A percentile compares a stretch with the other conserved stretches of the same genome.
Evolutionary conservation across 768 basidiomycete genomes (phyloP).

Genomic region (Paxillus ammoniavirescens): DNA sequence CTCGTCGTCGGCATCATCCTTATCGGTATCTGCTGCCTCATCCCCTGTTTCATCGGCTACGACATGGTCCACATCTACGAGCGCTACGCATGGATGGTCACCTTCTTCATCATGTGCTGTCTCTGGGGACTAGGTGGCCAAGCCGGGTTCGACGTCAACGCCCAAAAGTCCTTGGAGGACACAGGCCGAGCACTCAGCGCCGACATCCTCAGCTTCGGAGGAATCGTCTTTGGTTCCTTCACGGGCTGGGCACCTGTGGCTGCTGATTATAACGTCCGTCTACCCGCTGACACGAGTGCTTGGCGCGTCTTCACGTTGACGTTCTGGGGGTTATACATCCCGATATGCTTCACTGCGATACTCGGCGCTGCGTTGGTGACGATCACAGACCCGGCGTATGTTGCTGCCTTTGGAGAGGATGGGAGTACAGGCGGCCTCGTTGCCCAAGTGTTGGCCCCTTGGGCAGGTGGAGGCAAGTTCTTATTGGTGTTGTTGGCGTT

Average conservation of each 20-base stretch:
- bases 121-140: constrained; percentile 49
- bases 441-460: constrained; percentile 42
- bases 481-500: constrained; percentile 42
- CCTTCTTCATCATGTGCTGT: constrained; percentile 46
- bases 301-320: constrained; percentile 48
- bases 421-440: constrained; percentile 45
- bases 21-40: constrained; percentile 38
- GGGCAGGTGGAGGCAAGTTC: constrained; percentile 42
- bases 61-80: constrained; percentile 48
- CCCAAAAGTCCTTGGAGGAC: constrained; percentile 42
- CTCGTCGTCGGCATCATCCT: constrained; percentile 51
- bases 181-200: constrained; percentile 43
- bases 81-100: constrained; percentile 54
- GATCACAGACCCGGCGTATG: constrained; percentile 39
- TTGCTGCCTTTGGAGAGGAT: constrained; percentile 35
- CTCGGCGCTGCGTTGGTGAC: constrained; percentile 43
- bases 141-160: constrained; percentile 44
- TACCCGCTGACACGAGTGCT: constrained; percentile 43
- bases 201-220: constrained; percentile 51
- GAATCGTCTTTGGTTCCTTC: constrained; percentile 48
- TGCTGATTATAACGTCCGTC: constrained; percentile 53
- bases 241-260: constrained; percentile 53
- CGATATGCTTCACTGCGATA: constrained; percentile 36
- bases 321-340: constrained; percentile 50
- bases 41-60: constrained; percentile 49